A percentile compares a stretch with the other conserved stretches of the same genome.
phyloP scores from a whole-genome alignment of 2,329 filamentous ascomycete genomes.

The Myriosclerotinia scirpicola region DNA sequence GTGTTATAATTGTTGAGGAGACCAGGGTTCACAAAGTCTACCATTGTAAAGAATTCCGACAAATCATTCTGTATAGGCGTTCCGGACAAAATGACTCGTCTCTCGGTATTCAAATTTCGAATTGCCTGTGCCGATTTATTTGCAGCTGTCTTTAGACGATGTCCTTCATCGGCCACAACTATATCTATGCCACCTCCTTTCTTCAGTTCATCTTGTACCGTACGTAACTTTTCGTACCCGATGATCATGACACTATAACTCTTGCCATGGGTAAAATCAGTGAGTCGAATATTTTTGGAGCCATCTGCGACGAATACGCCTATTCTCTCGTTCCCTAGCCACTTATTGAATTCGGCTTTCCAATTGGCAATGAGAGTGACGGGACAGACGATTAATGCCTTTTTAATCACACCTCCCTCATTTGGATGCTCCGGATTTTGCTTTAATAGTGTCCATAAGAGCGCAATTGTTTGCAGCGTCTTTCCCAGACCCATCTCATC shows the following conservation, averaged over 20 bases:
- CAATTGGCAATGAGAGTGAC: conserved; percentile 72
- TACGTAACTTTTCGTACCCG: conserved; percentile 68
- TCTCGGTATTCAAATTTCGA: conserved; percentile 74
- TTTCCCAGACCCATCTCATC: conserved; percentile 78
- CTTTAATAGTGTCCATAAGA: conserved; percentile 71
- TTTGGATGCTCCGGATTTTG: conserved; percentile 65
- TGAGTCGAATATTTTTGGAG: conserved; percentile 55
- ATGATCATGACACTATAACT: conserved; percentile 72
- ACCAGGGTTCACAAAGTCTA: conserved; percentile 89
- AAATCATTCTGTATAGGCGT: conserved; percentile 96
- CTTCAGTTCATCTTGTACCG: conserved; percentile 63
- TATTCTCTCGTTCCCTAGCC: conserved; percentile 69
- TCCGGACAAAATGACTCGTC: conserved; percentile 51
- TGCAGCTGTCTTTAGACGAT: conserved; percentile 95
- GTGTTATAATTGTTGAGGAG: conserved; percentile 92
- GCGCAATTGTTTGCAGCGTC: conserved; percentile 69
- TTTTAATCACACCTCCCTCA: conserved; percentile 59
- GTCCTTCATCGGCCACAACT: conserved; percentile 96
- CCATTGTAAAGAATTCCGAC: conserved; percentile 86
- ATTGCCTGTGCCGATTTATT: conserved; percentile 91
- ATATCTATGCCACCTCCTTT: conserved; percentile 67
- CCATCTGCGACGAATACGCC: conserved; percentile 66
- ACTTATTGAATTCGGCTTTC: conserved; percentile 71
- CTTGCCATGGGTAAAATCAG: conserved; percentile 67
- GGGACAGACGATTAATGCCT: conserved; percentile 71